These are phyloP conservation scores for Vanrija sp. DNA, from an alignment of 1,284 basidiomycete genomes.

Conservation along the genomic window DNA sequence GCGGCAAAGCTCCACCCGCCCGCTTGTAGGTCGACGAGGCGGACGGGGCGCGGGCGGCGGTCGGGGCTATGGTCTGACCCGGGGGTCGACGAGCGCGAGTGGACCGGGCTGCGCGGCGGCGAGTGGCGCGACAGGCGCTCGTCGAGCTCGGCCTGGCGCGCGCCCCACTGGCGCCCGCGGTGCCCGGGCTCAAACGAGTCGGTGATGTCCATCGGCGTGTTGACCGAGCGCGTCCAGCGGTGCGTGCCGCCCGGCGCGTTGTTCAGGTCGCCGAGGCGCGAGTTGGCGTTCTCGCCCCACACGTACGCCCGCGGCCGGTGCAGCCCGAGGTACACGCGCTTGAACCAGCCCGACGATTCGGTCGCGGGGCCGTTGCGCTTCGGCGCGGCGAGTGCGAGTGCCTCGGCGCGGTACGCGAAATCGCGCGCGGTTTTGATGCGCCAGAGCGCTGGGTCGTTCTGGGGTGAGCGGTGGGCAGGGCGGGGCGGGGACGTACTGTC, in stretches of 20 bases:
- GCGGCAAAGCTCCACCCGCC: slow-evolving; percentile 63
- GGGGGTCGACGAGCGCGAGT: slow-evolving; percentile 5
- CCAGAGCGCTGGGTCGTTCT: slow-evolving; percentile 75
- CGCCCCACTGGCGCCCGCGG: neutral
- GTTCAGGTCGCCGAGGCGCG: slow-evolving; percentile 19
- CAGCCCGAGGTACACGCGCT: slow-evolving; percentile 70
- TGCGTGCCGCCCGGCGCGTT: neutral
- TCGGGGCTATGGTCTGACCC: neutral
- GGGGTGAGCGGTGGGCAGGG: slow-evolving; percentile 41
- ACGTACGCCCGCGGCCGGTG: slow-evolving; percentile 61
- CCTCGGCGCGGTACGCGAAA: slow-evolving; percentile 65
- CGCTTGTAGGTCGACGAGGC: slow-evolving; percentile 69
- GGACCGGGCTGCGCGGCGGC: neutral
- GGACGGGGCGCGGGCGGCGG: slow-evolving; percentile 24
- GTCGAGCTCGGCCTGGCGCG: neutral
- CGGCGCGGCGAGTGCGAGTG: slow-evolving; percentile 18
- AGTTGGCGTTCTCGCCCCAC: slow-evolving; percentile 64
- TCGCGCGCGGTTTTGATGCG: slow-evolving; percentile 65
- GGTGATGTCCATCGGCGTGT: slow-evolving; percentile 1
- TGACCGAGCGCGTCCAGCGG: neutral
- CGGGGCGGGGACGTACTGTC: slow-evolving; percentile 50
- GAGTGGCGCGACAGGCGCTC: neutral
- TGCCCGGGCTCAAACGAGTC: neutral
- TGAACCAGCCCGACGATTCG: slow-evolving; percentile 57
- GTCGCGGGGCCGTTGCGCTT: neutral